Evolutionary conservation across 116 monocot genomes (phyloP).

Genomic region (Cymodocea nodosa): DNA sequence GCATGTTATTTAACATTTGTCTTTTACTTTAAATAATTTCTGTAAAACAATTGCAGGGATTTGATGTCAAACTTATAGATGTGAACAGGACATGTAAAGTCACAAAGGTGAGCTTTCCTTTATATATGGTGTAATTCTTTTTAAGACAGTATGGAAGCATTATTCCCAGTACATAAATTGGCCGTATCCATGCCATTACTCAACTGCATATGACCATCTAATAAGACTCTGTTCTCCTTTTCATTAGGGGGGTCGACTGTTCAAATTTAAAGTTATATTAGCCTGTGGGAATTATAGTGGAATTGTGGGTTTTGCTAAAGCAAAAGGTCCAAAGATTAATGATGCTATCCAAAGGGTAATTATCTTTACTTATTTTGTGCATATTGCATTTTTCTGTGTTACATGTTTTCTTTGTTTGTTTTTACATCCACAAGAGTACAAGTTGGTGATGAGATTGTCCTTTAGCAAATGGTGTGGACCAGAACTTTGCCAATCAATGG

Average conservation of each 20-base stretch:
- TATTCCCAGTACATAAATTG: too few relatives aligned
- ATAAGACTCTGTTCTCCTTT: neutral
- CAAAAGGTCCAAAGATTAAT: constrained; percentile 19
- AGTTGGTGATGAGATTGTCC: too few relatives aligned
- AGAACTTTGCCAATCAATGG: too few relatives aligned
- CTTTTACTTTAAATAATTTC: constrained; percentile 4
- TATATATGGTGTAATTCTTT: neutral
- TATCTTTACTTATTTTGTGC: neutral
- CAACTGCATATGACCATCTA: neutral
- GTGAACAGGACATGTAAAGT: constrained; percentile 92
- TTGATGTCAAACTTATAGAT: constrained; percentile 96
- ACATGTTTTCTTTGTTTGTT: neutral
- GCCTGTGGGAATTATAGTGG: constrained; percentile 25
- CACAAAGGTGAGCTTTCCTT: constrained; percentile 58
- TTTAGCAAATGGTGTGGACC: too few relatives aligned
- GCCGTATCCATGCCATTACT: neutral
- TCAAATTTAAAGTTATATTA: constrained; percentile 24
- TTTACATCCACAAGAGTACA: too few relatives aligned
- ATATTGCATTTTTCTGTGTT: neutral
- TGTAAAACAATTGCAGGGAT: constrained; percentile 46
- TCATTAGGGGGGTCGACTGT: constrained; percentile 12
- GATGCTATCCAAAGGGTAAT: constrained; percentile 24
- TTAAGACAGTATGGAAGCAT: too few relatives aligned
- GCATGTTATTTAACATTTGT: neutral
- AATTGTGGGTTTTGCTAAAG: constrained; percentile 21